Percentiles rank a stretch among this genome's conserved stretches.
These are phyloP conservation scores for Microdochium bolleyi DNA, from an alignment of 2,329 filamentous ascomycete species.

Conservation along the genomic window DNA sequence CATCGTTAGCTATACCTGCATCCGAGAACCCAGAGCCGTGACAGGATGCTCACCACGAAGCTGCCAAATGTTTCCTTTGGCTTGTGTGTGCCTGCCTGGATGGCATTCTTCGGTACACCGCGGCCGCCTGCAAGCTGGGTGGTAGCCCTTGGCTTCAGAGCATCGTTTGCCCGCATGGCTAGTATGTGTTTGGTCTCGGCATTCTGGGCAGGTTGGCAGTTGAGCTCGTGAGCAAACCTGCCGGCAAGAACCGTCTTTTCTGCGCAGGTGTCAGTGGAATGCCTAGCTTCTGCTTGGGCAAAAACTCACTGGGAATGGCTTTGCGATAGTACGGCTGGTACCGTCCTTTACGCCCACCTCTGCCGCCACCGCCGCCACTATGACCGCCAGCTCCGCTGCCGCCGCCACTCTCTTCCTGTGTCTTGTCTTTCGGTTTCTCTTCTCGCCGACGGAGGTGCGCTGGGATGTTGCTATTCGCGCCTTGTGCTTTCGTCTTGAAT, in stretches of 20 bases:
- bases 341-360: conserved; percentile 32
- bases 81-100: conserved; percentile 49
- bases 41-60: conserved; percentile 46
- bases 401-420: conserved; percentile 28
- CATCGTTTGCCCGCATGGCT: conserved; percentile 46
- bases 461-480: conserved; percentile 51
- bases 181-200: conserved; percentile 59
- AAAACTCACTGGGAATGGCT: conserved; percentile 63
- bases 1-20: conserved; percentile 4
- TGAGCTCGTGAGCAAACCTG: conserved; percentile 67
- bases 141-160: conserved; percentile 51
- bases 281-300: conserved; percentile 2
- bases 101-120: conserved; percentile 41
- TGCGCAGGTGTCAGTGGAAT: conserved; percentile 22
- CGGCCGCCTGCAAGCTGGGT: conserved; percentile 36
- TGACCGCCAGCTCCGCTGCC: conserved; percentile 6
- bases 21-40: neutral
- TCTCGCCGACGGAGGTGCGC: conserved; percentile 41
- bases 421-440: conserved; percentile 27
- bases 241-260: conserved; percentile 74
- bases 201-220: conserved; percentile 65
- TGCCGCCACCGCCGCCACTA: conserved; percentile 21
- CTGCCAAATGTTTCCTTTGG: conserved; percentile 35
- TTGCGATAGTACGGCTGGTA: conserved; percentile 58
- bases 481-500: conserved; percentile 55